phyloP scores from a whole-genome alignment of 768 basidiomycete species.

The Hericium rajendrae region DNA sequence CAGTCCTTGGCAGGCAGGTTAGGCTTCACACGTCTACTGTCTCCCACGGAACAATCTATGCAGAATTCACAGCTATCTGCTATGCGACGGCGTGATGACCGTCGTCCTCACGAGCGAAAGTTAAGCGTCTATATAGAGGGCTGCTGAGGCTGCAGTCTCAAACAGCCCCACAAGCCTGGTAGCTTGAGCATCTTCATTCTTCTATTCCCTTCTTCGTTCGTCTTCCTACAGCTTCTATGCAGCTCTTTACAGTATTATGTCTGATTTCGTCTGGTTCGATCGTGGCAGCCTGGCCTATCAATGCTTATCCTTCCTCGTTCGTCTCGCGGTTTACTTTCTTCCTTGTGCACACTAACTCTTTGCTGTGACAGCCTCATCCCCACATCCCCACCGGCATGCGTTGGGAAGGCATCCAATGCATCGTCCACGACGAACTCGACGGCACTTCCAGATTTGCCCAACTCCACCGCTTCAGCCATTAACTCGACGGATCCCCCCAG shows the following conservation, averaged over 20 bases:
- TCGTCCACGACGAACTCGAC: background rate
- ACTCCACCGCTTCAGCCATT: background rate
- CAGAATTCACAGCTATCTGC: no score
- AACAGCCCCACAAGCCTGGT: background rate
- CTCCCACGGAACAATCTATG: background rate
- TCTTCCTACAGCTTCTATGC: background rate
- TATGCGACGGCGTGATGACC: no score
- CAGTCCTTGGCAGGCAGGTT: background rate
- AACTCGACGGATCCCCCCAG: background rate
- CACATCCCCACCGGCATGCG: slow-evolving; percentile 5
- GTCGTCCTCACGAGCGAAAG: background rate
- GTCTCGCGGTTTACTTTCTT: background rate
- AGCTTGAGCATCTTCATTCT: slow-evolving; percentile 2
- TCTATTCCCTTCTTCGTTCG: background rate
- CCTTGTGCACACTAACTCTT: background rate
- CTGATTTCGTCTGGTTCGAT: slow-evolving; percentile 3
- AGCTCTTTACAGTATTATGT: background rate
- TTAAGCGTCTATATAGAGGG: background rate
- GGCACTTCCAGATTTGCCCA: background rate
- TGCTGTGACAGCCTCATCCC: slow-evolving; percentile 4
- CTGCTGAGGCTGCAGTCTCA: background rate
- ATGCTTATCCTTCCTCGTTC: slow-evolving; percentile 3
- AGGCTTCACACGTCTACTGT: background rate
- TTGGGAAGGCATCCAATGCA: background rate
- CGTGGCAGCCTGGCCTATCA: slow-evolving; percentile 5